Evolutionary conservation across 352 stramenopile genomes (phyloP).

Genomic region (Globisporangium spinosum): DNA sequence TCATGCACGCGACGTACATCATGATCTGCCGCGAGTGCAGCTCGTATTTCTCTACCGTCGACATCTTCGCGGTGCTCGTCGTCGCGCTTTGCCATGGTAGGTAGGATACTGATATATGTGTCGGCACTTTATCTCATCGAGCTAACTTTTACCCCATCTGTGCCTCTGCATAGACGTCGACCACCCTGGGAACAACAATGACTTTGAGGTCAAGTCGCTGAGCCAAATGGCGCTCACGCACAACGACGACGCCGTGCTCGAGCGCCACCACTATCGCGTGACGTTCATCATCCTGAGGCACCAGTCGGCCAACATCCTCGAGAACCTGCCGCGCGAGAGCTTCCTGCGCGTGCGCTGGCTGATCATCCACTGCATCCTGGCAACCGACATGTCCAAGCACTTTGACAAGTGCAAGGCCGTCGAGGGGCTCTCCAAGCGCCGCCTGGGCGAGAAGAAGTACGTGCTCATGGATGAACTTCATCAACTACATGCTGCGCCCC

Average conservation of each 20-base stretch:
- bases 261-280: slow-evolving; percentile 76
- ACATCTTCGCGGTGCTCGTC: slow-evolving; percentile 53
- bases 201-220: slow-evolving; percentile 71
- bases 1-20: slow-evolving; percentile 53
- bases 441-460: slow-evolving; percentile 34
- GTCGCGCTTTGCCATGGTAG: slow-evolving; percentile 18
- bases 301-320: slow-evolving; percentile 55
- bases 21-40: slow-evolving; percentile 37
- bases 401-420: slow-evolving; percentile 67
- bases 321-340: slow-evolving; percentile 37
- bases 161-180: too few species aligned
- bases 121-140: too few species aligned
- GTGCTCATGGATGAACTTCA: slow-evolving; percentile 68
- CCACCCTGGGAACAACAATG: slow-evolving; percentile 80
- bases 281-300: slow-evolving; percentile 70
- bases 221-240: slow-evolving; percentile 77
- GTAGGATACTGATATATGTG: too few species aligned
- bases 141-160: too few species aligned
- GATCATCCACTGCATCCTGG: slow-evolving; percentile 64
- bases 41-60: slow-evolving; percentile 41
- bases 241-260: slow-evolving; percentile 78
- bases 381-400: slow-evolving; percentile 75
- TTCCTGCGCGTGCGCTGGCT: slow-evolving; percentile 52
- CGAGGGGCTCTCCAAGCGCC: slow-evolving; percentile 44
- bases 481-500: slow-evolving; percentile 68